phyloP scores from a whole-genome alignment of 2,329 filamentous ascomycete genomes.

The Aspergillus arachidicola region DNA sequence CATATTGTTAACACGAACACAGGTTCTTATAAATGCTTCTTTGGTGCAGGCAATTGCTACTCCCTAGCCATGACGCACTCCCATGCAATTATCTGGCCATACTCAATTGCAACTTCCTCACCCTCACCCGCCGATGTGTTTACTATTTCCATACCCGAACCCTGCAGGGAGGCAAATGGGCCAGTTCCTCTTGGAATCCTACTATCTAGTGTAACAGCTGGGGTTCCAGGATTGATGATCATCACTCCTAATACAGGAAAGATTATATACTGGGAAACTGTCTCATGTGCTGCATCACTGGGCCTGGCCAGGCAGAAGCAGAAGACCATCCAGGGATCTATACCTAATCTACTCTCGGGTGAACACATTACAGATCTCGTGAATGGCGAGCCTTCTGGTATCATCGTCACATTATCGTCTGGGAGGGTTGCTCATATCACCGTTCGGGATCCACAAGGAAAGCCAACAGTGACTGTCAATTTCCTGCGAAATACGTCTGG shows the following conservation, averaged over 20 bases:
- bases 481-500: slow-evolving; percentile 67
- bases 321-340: slow-evolving; percentile 73
- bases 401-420: slow-evolving; percentile 80
- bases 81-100: slow-evolving; percentile 89
- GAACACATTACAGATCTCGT: slow-evolving; percentile 78
- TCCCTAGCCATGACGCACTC: slow-evolving; percentile 79
- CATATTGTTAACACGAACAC: slow-evolving; percentile 24
- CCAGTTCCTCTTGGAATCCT: slow-evolving; percentile 81
- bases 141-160: slow-evolving; percentile 75
- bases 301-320: slow-evolving; percentile 81
- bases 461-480: slow-evolving; percentile 76
- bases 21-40: slow-evolving; percentile 68
- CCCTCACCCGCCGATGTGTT: slow-evolving; percentile 64
- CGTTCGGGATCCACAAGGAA: slow-evolving; percentile 82
- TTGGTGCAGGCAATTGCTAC: slow-evolving; percentile 68
- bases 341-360: slow-evolving; percentile 74
- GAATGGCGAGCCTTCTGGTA: slow-evolving; percentile 83
- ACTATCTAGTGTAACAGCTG: slow-evolving; percentile 75
- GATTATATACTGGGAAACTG: slow-evolving; percentile 93
- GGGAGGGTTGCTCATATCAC: slow-evolving; percentile 86
- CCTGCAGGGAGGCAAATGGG: slow-evolving; percentile 66
- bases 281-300: slow-evolving; percentile 82
- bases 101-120: slow-evolving; percentile 54
- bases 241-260: slow-evolving; percentile 82
- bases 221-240: slow-evolving; percentile 82